A percentile compares a stretch with the other conserved stretches of the same genome.
Evolutionary conservation across 2,329 filamentous ascomycete genomes (phyloP).

Genomic region (Ophiosphaerella korrae): DNA sequence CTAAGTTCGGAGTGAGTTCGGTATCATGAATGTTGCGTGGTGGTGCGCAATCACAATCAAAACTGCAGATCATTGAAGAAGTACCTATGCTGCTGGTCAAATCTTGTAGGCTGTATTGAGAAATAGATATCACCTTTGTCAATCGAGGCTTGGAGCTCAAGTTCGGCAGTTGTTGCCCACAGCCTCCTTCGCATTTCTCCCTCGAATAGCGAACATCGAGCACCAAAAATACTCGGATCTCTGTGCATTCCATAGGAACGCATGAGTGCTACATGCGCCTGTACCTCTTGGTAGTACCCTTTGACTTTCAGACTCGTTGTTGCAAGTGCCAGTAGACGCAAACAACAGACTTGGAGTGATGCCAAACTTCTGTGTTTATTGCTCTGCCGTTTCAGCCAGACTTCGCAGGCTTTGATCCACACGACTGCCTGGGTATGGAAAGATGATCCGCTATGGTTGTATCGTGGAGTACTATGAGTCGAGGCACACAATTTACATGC

Average conservation of each 20-base stretch:
- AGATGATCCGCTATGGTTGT: conserved; percentile 46
- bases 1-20: conserved; percentile 41
- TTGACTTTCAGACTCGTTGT: conserved; percentile 52
- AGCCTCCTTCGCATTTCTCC: conserved; percentile 59
- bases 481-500: conserved; percentile 45
- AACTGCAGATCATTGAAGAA: conserved; percentile 43
- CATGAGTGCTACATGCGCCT: conserved; percentile 54
- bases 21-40: conserved; percentile 57
- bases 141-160: conserved; percentile 60
- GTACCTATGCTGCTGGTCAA: conserved; percentile 46
- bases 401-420: conserved; percentile 47
- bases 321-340: conserved; percentile 55
- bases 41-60: conserved; percentile 54
- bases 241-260: conserved; percentile 55
- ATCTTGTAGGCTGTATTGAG: neutral
- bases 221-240: conserved; percentile 47
- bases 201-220: conserved; percentile 42
- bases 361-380: conserved; percentile 58
- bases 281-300: conserved; percentile 25
- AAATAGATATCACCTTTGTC: conserved; percentile 45
- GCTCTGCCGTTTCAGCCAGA: conserved; percentile 51
- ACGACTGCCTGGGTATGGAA: conserved; percentile 44
- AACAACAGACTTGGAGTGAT: conserved; percentile 55
- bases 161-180: conserved; percentile 61
- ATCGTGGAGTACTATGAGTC: conserved; percentile 29